Percentiles rank a stretch among this genome's conserved stretches.
Conservation (phyloP, 768 basidiomycete species). For the Serpula lacrymans region DNA sequence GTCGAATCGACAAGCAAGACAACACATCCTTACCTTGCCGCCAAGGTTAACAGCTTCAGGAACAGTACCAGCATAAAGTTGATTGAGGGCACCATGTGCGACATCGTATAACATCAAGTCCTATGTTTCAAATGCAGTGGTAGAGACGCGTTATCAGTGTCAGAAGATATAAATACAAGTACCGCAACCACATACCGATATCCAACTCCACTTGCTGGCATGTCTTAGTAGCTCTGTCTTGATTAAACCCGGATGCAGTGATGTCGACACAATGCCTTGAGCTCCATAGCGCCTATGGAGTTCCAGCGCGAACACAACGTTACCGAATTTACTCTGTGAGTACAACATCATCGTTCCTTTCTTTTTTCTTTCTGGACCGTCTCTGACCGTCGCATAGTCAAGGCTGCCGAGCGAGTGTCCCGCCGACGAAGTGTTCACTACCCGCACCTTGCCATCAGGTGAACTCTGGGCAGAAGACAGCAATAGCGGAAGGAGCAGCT, state of each 20-base stretch:
- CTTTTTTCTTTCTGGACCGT: conserved; percentile 12
- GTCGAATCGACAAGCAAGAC: no score
- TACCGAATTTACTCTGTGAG: conserved; percentile 9
- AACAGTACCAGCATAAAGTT: conserved; percentile 42
- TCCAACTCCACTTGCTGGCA: not conserved
- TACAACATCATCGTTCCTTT: conserved; percentile 3
- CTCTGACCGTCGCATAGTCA: conserved; percentile 17
- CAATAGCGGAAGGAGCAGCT: conserved; percentile 24
- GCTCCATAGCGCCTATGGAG: conserved; percentile 20
- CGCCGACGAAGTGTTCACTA: conserved; percentile 18
- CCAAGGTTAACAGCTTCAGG: conserved; percentile 32
- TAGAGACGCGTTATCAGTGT: not conserved
- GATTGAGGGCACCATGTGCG: conserved; percentile 38
- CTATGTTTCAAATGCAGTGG: no score
- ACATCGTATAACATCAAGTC: conserved; percentile 22
- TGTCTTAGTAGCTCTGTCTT: conserved; percentile 5
- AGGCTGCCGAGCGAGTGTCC: conserved; percentile 10
- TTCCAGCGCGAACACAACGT: conserved; percentile 18
- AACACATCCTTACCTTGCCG: conserved; percentile 34
- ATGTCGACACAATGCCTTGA: conserved; percentile 17
- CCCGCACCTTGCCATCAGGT: conserved; percentile 14
- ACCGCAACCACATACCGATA: no score
- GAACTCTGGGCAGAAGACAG: conserved; percentile 11
- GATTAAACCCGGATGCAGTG: conserved; percentile 21
- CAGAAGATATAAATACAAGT: not conserved